Evolutionary conservation across 495 filamentous ascomycete genomes (phyloP).

Genomic region (Neurospora sp.): DNA sequence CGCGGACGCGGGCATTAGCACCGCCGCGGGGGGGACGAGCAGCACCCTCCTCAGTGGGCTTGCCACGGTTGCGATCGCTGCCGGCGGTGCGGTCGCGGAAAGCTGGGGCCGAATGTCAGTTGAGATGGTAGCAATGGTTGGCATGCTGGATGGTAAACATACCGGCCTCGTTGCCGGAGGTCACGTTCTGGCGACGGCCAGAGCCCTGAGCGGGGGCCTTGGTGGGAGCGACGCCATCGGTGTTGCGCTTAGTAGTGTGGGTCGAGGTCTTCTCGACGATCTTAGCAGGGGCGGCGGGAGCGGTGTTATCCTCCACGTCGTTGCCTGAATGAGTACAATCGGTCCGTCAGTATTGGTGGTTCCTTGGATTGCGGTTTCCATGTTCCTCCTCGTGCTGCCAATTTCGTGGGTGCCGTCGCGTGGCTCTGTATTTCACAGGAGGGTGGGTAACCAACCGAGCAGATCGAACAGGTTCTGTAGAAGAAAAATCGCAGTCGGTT

Average conservation of each 20-base stretch:
- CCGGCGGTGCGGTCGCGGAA: slow-evolving; percentile 88
- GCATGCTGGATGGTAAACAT: slow-evolving; percentile 9
- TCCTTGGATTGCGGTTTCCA: slow-evolving; percentile 17
- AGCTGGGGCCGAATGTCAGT: slow-evolving; percentile 40
- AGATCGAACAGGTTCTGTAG: slow-evolving; percentile 74
- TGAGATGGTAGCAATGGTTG: neutral
- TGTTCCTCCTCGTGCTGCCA: slow-evolving; percentile 1
- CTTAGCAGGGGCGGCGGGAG: slow-evolving; percentile 68
- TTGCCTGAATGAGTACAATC: slow-evolving; percentile 48
- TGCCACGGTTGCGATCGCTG: slow-evolving; percentile 68
- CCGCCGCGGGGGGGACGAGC: slow-evolving; percentile 43
- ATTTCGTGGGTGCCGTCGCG: neutral
- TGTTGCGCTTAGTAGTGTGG: slow-evolving; percentile 82
- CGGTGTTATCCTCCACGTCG: slow-evolving; percentile 74
- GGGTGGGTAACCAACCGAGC: slow-evolving; percentile 50
- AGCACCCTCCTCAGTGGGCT: slow-evolving; percentile 60
- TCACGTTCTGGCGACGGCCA: slow-evolving; percentile 42
- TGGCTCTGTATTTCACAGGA: slow-evolving; percentile 8
- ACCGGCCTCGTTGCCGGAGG: slow-evolving; percentile 74
- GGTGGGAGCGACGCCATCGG: slow-evolving; percentile 59
- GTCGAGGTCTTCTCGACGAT: slow-evolving; percentile 74
- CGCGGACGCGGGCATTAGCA: slow-evolving; percentile 48
- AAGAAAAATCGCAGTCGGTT: slow-evolving; percentile 5
- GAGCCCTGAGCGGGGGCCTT: slow-evolving; percentile 29
- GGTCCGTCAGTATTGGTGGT: slow-evolving; percentile 15